phyloP scores from a whole-genome alignment of 495 filamentous ascomycete genomes.

The Penicillium daleae region DNA sequence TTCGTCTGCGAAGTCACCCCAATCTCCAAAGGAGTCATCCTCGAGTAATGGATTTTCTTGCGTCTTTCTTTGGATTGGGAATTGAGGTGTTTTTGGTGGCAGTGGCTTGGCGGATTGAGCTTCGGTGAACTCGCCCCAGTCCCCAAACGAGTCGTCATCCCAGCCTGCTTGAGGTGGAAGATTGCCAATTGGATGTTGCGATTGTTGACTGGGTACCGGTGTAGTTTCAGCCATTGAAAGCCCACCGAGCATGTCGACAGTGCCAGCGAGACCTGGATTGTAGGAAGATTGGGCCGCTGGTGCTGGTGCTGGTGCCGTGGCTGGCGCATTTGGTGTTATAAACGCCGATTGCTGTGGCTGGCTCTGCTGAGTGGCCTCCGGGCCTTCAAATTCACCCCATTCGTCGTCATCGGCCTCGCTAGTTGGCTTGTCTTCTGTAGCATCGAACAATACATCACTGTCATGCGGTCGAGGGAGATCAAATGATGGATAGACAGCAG shows the following conservation, averaged over 20 bases:
- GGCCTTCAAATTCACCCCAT: constrained; percentile 9
- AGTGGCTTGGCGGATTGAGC: constrained; percentile 3
- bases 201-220: background rate
- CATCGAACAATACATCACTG: constrained; percentile 52
- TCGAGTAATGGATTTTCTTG: constrained; percentile 2
- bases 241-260: background rate
- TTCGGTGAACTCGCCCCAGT: constrained; percentile 22
- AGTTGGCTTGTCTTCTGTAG: constrained; percentile 37
- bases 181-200: constrained; percentile 5
- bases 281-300: background rate
- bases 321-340: background rate
- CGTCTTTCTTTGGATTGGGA: background rate
- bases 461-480: constrained; percentile 28
- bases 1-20: constrained; percentile 45
- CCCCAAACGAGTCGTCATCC: constrained; percentile 28
- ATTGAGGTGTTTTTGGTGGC: constrained; percentile 3
- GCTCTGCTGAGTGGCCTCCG: constrained; percentile 3
- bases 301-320: background rate
- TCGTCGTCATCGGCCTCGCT: constrained; percentile 60
- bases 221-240: background rate
- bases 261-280: background rate
- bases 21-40: constrained; percentile 33
- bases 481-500: constrained; percentile 19
- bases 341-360: background rate
- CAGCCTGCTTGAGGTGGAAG: constrained; percentile 16